Evolutionary conservation across 257 asterid genomes (phyloP), one percentile per base, ranked within the genome.

Genomic region (Solanum verrucosum): DNA sequence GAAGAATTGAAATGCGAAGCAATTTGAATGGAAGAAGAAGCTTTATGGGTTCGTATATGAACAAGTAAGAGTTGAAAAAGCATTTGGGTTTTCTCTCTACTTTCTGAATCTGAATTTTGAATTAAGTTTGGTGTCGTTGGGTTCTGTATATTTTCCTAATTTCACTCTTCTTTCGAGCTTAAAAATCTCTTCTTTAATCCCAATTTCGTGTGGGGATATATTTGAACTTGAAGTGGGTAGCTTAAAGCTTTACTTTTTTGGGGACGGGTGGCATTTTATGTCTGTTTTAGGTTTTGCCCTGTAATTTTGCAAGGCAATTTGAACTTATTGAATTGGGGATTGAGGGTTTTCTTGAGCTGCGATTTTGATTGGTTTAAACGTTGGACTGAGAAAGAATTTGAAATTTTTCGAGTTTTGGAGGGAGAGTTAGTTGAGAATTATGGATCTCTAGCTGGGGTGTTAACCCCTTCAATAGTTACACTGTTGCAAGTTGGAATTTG

Each of bases 351-450:
- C 63, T 79, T 27, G 56, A 40, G 60, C 84, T 77, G 60, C 21
- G 84, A 38, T 13, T 63, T 31, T 49, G 21, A 44, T 90, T 86
- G 86, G 92, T 52, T 70, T n/a, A 25, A 14, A 87, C 74, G 90
- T 86, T 85, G 86, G 90, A 73, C 72, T 88, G 87, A 87, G 90
- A 91, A 74, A 65, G 72, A 65, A 65, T 92, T 93, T 89, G 90
- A 88, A 91, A 82, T n/a, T 83, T 90, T 87, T 74, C 27, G 89
- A 44, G 59, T 94, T 93, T 93, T 93, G 96, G 96, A 91, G 94
- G 96, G 95, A 93, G 97, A 90, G 91, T 91, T 91, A 59, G 96
- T 91, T 91, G 91, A 73, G 67, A 86, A 87, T 72, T 91, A 90
- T 93, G 91, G 95, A 93, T 94, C 96, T 90, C 91, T 89, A 73